Evolutionary conservation across 768 basidiomycete genomes (phyloP).

Genomic region (Xerocomellus dryophilus): DNA sequence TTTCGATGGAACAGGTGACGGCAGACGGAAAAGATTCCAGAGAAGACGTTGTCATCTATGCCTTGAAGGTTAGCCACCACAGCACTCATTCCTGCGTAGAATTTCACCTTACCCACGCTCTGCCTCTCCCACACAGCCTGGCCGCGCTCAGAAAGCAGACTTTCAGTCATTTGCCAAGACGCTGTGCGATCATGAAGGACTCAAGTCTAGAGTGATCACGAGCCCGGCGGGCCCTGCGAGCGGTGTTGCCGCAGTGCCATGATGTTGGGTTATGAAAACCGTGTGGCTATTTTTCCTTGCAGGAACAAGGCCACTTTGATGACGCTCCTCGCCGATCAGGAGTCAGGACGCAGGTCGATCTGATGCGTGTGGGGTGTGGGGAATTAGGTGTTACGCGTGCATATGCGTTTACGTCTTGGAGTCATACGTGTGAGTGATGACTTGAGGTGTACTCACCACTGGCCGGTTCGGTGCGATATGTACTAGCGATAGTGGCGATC

Average conservation of each 20-base stretch:
- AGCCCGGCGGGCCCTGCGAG: background rate
- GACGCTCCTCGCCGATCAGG: conserved; percentile 13
- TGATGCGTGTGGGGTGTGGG: conserved; percentile 12
- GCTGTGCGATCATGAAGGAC: conserved; percentile 39
- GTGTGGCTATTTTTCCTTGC: background rate
- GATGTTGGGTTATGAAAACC: conserved; percentile 2
- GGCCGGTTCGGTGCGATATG: conserved; percentile 21
- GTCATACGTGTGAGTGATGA: conserved; percentile 2
- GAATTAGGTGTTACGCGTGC: conserved; percentile 10
- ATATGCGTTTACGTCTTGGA: conserved; percentile 9
- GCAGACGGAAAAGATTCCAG: conserved; percentile 23
- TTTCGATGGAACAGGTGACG: conserved; percentile 47
- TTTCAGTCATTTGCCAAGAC: conserved; percentile 52
- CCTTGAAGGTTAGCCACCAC: conserved; percentile 49
- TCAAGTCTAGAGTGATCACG: conserved; percentile 17
- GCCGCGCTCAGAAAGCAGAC: conserved; percentile 47
- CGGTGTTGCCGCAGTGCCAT: conserved; percentile 11
- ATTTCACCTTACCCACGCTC: background rate
- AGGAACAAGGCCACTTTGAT: background rate
- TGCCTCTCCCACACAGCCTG: conserved; percentile 23
- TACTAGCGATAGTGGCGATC: conserved; percentile 10
- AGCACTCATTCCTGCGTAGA: background rate
- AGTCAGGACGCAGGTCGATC: conserved; percentile 22
- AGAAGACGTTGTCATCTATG: conserved; percentile 57
- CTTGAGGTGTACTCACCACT: background rate